These are phyloP conservation scores for Fistulifera solaris DNA, from an alignment of 108 stramenopile species.

Conservation along the genomic window DNA sequence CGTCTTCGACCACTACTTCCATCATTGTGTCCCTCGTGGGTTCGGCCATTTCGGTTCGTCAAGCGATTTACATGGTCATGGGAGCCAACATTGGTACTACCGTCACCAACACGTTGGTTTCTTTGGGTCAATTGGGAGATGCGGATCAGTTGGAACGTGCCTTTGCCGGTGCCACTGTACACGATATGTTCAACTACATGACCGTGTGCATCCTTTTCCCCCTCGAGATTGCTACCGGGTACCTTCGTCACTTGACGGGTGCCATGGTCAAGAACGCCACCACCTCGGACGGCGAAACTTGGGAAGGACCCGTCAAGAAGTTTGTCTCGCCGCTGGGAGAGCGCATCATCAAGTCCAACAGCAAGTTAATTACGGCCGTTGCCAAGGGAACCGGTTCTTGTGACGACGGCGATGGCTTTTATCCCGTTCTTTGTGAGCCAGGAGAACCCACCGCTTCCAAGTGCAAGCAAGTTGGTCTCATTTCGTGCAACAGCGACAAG, in stretches of 20 bases:
- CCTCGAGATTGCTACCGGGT: constrained; percentile 53
- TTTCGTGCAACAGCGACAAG: constrained; percentile 51
- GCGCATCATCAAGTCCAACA: constrained; percentile 70
- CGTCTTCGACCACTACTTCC: constrained; percentile 82
- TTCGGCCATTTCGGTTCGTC: constrained; percentile 46
- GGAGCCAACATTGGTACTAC: constrained; percentile 88
- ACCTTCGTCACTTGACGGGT: constrained; percentile 44
- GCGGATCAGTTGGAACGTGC: constrained; percentile 80
- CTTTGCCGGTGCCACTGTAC: constrained; percentile 87
- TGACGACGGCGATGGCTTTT: constrained; percentile 42
- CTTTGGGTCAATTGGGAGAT: constrained; percentile 81
- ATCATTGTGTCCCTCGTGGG: constrained; percentile 81
- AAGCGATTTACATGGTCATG: constrained; percentile 86
- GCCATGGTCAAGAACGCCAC: constrained; percentile 47
- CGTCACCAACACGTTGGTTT: constrained; percentile 82
- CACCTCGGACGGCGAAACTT: constrained; percentile 42
- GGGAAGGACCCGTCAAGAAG: constrained; percentile 75
- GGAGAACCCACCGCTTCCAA: constrained; percentile 31
- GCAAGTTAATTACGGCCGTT: constrained; percentile 59
- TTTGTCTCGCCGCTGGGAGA: constrained; percentile 59
- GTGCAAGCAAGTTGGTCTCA: constrained; percentile 52
- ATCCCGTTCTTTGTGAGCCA: constrained; percentile 40
- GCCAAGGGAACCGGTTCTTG: constrained; percentile 38
- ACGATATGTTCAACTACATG: constrained; percentile 88
- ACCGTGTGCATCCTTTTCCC: constrained; percentile 75